A percentile compares a stretch with the other conserved stretches of the same genome.
Conservation (phyloP, 2,329 filamentous ascomycete species). For the Anthostomella pinea region DNA sequence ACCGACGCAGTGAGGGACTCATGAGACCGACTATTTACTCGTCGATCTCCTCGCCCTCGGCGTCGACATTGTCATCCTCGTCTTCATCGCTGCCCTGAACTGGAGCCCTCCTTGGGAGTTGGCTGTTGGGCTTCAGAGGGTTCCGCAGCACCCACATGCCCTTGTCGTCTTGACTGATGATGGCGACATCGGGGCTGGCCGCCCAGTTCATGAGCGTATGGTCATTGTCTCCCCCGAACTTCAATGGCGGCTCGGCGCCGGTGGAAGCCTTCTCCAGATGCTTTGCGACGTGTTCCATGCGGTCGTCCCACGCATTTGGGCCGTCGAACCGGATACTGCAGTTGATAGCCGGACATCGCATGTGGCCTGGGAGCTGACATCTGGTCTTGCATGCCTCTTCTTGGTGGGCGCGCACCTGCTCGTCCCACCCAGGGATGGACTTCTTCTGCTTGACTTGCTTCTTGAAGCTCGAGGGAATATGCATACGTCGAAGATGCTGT, state of each 20-base stretch:
- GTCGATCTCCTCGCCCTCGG: slow-evolving; percentile 31
- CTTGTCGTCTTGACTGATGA: slow-evolving; percentile 24
- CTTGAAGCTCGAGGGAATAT: slow-evolving; percentile 51
- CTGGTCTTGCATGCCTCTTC: slow-evolving; percentile 57
- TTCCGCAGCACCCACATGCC: slow-evolving; percentile 29
- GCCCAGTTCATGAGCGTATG: slow-evolving; percentile 30
- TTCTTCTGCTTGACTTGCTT: slow-evolving; percentile 38
- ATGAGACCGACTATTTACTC: slow-evolving; percentile 14
- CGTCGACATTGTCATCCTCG: slow-evolving; percentile 24
- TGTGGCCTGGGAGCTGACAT: slow-evolving; percentile 58
- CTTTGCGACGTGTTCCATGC: slow-evolving; percentile 83
- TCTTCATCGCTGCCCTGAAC: slow-evolving; percentile 13
- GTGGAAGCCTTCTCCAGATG: slow-evolving; percentile 64
- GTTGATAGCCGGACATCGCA: slow-evolving; percentile 58
- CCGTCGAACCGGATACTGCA: slow-evolving; percentile 63
- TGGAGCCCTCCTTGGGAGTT: slow-evolving; percentile 1
- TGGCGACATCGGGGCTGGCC: slow-evolving; percentile 26
- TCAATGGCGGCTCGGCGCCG: slow-evolving; percentile 27
- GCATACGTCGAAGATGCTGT: slow-evolving; percentile 85
- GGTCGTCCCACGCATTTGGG: slow-evolving; percentile 67
- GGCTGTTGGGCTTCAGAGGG: slow-evolving; percentile 24
- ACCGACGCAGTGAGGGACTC: neutral
- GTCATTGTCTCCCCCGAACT: slow-evolving; percentile 28
- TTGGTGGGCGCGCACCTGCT: slow-evolving; percentile 55
- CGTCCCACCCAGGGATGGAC: slow-evolving; percentile 43